Evolutionary conservation across 768 basidiomycete genomes (phyloP), one percentile per base, ranked within the genome.

Genomic region (Hericium erinaceus): DNA sequence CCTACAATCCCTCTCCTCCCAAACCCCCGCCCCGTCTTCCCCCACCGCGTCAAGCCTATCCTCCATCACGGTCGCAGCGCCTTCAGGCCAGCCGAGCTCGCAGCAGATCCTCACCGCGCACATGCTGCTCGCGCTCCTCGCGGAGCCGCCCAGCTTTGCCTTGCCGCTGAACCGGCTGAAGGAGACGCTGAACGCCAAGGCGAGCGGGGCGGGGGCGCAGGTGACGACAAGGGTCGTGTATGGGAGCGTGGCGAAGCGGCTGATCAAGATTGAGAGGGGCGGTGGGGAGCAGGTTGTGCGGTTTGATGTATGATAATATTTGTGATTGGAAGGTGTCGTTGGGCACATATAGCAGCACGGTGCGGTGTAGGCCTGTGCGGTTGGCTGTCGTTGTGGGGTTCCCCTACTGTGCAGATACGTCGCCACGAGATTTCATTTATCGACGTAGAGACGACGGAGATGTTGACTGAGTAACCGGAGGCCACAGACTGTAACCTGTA

Each of bases 201-300:
- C 74, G 18, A 52, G 75, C 68, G 64, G 62, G 62, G 46, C 69
- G 64, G 52, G 73, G 10, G 75, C 75, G 16, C 73, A 75, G 57
- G 77, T 79, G 39, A 73, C 81, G 11, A 84, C 81, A 9, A 74
- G 85, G 44, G 80, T 87, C 15, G 68, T 91, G 12, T 92, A 89
- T 64, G 82, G 76, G 2, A 89, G 89, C 65, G 86, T 91, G n/a
- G 89, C 86, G 15, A 92, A 91, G 71, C 76, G 86, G 60, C 70
- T 92, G 54, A 67, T 92, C 59, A 86, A 81, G 69, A 89, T 91
- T 61, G 89, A 91, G 54, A 75, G 89, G 46, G 81, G 86, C 18
- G 79, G 82, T 4, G 78, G 87, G 38, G 87, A 88, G 66, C 89
- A 92, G 66, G 74, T 83, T 7, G 87, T 91, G 24, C 80, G 79